Base-by-base conservation (phyloP, 1,139 yeast species). In the Pichia cactophila region DNA sequence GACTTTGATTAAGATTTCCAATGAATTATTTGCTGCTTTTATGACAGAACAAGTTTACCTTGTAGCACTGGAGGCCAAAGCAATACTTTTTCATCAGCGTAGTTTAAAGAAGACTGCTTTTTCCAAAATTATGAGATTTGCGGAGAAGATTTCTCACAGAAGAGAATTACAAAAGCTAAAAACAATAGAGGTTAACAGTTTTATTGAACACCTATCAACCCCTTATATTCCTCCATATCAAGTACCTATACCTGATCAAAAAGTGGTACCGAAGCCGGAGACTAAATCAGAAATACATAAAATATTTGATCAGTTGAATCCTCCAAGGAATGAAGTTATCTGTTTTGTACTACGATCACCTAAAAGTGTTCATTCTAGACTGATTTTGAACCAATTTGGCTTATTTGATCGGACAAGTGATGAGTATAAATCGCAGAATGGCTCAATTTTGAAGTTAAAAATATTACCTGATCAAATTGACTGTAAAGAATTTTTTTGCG, bases 1-100 rank as follows among this genome's bases (percentile, higher is more conserved):
- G 5, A 54, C 74, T 0, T 62, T 81, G 54, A 67, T 0, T 65
- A 43, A 38, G 23, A 31, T 81, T 16, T 60, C 81, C 1, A 60
- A 62, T 2, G 83, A 80, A 41, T 62, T 85, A 1, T 83, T 71
- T 54, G 61, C 66, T 12, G 86, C 88, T 1, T 82, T 86, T 58
- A 57, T 86, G 44, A 71, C 75, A 39, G 90, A 85, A 56, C 66
- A 74, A 38, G 60, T 77, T 0, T 77, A 72, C 54, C 64, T 76
- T 36, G 62, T 69, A 2, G 60, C 70, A 0, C 59, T 75, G 41
- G 74, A 77, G 38, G 59, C 72, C 0, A 38, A 56, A 26, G 53
- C 72, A 52, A 42, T 64, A 54, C 11, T 61, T 54, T 50, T 65
- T 49, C 33, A 64, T 47, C 28, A 63, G 5, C 29, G 52, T 37